Base-by-base conservation (phyloP, 352 stramenopile genomes). In the Phytophthora kernoviae region DNA sequence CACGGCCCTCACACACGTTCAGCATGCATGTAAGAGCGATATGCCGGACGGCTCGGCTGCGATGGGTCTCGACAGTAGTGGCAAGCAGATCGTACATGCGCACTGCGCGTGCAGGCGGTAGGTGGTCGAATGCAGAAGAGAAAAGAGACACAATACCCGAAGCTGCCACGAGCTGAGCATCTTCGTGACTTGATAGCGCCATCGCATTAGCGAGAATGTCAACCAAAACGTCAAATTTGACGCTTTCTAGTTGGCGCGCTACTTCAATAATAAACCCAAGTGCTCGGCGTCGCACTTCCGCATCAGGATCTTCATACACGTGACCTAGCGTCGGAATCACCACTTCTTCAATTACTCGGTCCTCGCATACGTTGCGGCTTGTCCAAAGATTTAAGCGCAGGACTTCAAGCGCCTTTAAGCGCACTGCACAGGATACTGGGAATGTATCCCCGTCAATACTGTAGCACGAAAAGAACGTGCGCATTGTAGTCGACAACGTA, bases 341-440 rank as follows among this genome's bases (percentile, higher is more conserved):
- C 10, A 96, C 77, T 62, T 96, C 84, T 70, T 96, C 87, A 27
- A 95, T 85, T 9, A 96, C 81, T 20, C 84, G 80, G 45, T 94
- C 86, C 58, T 96, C 87, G 45, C 82, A 93, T 5, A 94, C 76
- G 56, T 92, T 87, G 12, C 84, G 78, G 63, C 87, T 93, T 36
- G 79, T 78, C 51, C 71, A 84, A 15, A 96, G 60, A 37, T 87
- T 95, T n/a, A 78, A 62, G 18, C 84, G 73, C 0, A 96, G 69
- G 22, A 91, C 54, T 26, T 87, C 71, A 22, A 96, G 72, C 3
- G 87, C 82, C 48, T 92, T 75, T 37, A 91, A 63, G 0, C 87
- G 77, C 27, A 96, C 77, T 32, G 58, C 58, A 5, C 57, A 54
- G 18, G 79, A 73, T 27, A 91, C 65, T 57, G 53, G 42, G 37